Conservation (phyloP, 2,329 filamentous ascomycete species). For the Tolypocladium guangdongense region DNA sequence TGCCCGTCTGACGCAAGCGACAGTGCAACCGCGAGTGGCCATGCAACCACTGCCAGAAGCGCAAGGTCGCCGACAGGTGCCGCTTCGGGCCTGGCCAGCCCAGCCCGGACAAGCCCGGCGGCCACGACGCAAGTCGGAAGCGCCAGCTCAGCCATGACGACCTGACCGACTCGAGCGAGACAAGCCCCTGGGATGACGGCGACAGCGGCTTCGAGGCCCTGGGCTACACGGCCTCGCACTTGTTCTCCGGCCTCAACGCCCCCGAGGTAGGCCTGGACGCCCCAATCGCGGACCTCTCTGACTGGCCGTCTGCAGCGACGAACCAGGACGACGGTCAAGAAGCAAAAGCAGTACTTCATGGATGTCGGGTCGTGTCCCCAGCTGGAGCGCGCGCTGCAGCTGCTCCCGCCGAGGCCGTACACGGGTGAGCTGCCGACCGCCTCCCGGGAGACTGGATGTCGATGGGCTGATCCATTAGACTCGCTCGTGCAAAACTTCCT, state of each 20-base stretch:
- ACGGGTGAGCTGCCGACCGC: conserved; percentile 15
- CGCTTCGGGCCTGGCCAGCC: conserved; percentile 16
- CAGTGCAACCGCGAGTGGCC: conserved; percentile 30
- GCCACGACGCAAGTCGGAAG: conserved; percentile 11
- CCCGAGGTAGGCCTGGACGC: conserved; percentile 10
- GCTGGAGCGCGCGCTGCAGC: conserved; percentile 18
- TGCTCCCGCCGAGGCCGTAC: conserved; percentile 22
- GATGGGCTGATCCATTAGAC: conserved; percentile 12
- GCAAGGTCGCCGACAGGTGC: conserved; percentile 26
- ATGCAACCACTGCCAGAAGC: conserved; percentile 27
- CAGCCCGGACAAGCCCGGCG: conserved; percentile 11
- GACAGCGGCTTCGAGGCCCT: conserved; percentile 20
- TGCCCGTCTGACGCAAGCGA: neutral
- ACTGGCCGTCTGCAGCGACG: conserved; percentile 5
- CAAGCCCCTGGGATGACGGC: conserved; percentile 14
- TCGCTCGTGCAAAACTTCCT: conserved; percentile 26
- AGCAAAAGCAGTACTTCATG: conserved; percentile 9
- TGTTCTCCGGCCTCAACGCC: conserved; percentile 16
- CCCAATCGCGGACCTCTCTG: neutral
- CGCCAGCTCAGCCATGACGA: conserved; percentile 10
- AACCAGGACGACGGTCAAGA: conserved; percentile 6
- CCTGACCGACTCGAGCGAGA: conserved; percentile 7
- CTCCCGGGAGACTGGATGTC: neutral
- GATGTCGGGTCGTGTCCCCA: conserved; percentile 13
- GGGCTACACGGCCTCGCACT: conserved; percentile 23